Evolutionary conservation across 345 rosid genomes (phyloP).

Genomic region (Pugionium cornutum): DNA sequence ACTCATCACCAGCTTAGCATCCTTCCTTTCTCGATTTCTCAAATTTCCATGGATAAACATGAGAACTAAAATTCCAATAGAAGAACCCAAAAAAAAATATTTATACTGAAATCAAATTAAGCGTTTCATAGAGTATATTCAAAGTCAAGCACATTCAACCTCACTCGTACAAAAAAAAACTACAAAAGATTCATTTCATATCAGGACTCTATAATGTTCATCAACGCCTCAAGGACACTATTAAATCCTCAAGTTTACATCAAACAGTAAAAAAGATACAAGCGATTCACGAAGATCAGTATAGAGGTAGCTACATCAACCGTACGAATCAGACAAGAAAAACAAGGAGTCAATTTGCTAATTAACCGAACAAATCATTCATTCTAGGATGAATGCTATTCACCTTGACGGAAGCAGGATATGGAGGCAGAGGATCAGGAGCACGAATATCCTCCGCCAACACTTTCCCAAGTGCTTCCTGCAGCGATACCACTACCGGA

Average conservation of each 20-base stretch:
- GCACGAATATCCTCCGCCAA: constrained; percentile 82
- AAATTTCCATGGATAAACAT: not conserved
- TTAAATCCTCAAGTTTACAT: not conserved
- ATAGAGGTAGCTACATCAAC: not conserved
- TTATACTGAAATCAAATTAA: constrained; percentile 12
- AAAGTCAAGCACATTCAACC: constrained; percentile 6
- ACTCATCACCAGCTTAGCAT: constrained; percentile 10
- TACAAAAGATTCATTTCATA: not conserved
- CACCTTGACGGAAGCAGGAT: constrained; percentile 91
- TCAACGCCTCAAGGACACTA: not conserved
- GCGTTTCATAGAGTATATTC: not conserved
- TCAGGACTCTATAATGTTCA: not conserved
- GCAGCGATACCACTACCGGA: constrained; percentile 54
- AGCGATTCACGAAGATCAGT: not conserved
- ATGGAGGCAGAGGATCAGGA: constrained; percentile 91
- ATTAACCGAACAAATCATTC: not conserved
- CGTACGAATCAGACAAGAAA: not conserved
- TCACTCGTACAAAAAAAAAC: not conserved
- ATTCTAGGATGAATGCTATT: not conserved
- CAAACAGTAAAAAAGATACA: not conserved
- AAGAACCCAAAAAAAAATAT: not conserved
- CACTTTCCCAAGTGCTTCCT: constrained; percentile 76
- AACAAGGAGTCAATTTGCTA: not conserved
- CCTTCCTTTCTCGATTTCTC: not conserved
- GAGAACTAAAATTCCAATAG: not conserved